Evolutionary conservation across 2,329 filamentous ascomycete species (phyloP), one percentile per base, ranked within the genome.

Genomic region (Cordyceps tenuipes): DNA sequence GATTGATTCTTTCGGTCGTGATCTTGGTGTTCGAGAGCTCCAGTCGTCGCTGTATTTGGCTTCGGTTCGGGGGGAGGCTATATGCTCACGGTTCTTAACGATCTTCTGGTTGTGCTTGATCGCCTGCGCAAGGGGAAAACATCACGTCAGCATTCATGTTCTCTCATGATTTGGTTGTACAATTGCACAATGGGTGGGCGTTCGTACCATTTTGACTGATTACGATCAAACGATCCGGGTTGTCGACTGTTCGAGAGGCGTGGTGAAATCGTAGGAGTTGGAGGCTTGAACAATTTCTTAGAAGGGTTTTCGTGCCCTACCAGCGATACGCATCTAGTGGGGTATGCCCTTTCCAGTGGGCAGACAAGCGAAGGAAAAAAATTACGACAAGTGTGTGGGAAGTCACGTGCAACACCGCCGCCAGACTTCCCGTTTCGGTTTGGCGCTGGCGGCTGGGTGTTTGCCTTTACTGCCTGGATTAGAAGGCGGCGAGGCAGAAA

Each of bases 51-150:
- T 65, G 66, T 64, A 6, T 59, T 62, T 61, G 62, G 46, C 62
- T 60, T 64, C 65, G 63, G 64, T 62, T 62, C 68, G 68, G 66
- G 63, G 65, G 68, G 65, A 62, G 66, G 64, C 66, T 62, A 46
- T 55, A 64, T 71, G 74, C 88, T 83, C 82, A 91, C 88, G 92
- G 87, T 95, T 96, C 86, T 93, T 89, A 78, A 89, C 88, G 80
- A 97, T 88, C 84, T 93, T 89, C 85, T 97, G 91, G 84, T 97
- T 97, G 89, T 97, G 91, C 88, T 96, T 96, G 91, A 97, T 96
- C 85, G 93, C 90, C 92, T 88, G 74, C 69, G 68, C 59, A 59
- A 63, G 60, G 70, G 68, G 65, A 60, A 69, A 64, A 68, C 66
- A 55, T 62, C 71, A 61, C 72, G 71, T 70, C 64, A 72, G 72